These are phyloP conservation scores for Annona cherimola DNA, from an alignment of 164 flowering plant genomes.

Conservation along the genomic window DNA sequence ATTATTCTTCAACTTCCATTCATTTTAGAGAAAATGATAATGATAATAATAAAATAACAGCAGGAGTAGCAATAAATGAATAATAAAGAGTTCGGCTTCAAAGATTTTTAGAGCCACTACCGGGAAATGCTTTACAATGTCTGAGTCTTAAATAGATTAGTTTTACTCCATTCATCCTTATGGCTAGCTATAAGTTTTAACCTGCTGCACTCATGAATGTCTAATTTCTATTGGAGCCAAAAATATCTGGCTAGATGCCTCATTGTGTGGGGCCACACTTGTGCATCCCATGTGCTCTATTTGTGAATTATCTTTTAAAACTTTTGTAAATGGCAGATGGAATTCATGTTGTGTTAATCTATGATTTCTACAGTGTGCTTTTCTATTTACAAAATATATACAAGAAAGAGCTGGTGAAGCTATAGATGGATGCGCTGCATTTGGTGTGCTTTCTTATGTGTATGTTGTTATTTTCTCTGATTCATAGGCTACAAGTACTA, in stretches of 20 bases:
- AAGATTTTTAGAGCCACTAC: neutral
- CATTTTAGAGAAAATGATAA: too few relatives aligned
- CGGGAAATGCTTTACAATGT: neutral
- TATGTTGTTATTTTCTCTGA: constrained; percentile 26
- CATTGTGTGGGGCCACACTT: neutral
- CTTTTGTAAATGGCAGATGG: neutral
- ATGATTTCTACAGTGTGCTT: neutral
- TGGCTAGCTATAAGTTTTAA: neutral
- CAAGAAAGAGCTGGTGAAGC: constrained; percentile 46
- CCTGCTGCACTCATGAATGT: neutral
- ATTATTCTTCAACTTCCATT: too few relatives aligned
- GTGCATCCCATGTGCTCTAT: neutral
- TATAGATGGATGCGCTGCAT: constrained; percentile 73
- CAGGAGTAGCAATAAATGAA: too few relatives aligned
- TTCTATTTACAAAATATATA: constrained; percentile 47
- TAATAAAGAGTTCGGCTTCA: too few relatives aligned
- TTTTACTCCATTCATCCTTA: neutral
- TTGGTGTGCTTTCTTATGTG: constrained; percentile 85
- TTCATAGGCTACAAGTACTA: neutral
- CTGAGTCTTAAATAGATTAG: neutral
- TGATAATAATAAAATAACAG: too few relatives aligned
- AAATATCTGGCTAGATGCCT: neutral
- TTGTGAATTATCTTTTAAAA: neutral
- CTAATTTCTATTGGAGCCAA: neutral
- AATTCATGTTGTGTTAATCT: neutral